Evolutionary conservation across 2,329 filamentous ascomycete species (phyloP), one percentile per base, ranked within the genome.

Genomic region (Lachnellula suecica): DNA sequence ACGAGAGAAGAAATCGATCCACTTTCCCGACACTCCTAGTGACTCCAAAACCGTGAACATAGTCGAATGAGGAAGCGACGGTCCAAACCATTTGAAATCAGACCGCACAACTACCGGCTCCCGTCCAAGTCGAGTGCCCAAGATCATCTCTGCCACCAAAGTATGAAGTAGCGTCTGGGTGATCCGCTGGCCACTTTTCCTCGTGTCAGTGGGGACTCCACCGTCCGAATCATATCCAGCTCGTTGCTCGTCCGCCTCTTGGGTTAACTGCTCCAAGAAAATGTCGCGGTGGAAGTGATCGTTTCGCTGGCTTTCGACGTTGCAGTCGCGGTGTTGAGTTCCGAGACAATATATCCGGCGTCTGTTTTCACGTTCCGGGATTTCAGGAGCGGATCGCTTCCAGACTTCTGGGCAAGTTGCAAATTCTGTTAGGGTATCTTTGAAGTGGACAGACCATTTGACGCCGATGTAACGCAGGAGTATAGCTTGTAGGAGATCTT

Each of bases 91-190:
- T 41, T 76, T 71, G 57, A 84, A 53, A 35, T 84, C 81, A 0
- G 79, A 80, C 11, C 79, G 74, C 35, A 85, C 67, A 2, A 81
- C 75, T 1, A 78, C 78, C 46, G 81, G 73, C 19, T 78, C 70
- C 9, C 73, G 72, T 38, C 76, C 70, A 1, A 79, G 59, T 19
- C 72, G 68, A 23, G 69, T 76, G 52, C 77, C 72, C 37, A 84
- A 61, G 41, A 80, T 67, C 20, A 80, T 74, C 58, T 84, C 80
- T 3, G 80, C 74, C 37, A 79, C 74, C 11, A 82, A 62, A 2
- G 79, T 69, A 53, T 82, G 81, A 4, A 85, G 71, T 17, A 85
- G 72, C 2, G 72, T 74, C 59, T 85, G 81, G 44, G 81, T 83
- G 2, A 76, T 76, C 8, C 72, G 69, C 11, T 78, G 62, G 3